These are phyloP conservation scores for Haplographium delicatum DNA, from an alignment of 495 filamentous ascomycete species.

Conservation along the genomic window DNA sequence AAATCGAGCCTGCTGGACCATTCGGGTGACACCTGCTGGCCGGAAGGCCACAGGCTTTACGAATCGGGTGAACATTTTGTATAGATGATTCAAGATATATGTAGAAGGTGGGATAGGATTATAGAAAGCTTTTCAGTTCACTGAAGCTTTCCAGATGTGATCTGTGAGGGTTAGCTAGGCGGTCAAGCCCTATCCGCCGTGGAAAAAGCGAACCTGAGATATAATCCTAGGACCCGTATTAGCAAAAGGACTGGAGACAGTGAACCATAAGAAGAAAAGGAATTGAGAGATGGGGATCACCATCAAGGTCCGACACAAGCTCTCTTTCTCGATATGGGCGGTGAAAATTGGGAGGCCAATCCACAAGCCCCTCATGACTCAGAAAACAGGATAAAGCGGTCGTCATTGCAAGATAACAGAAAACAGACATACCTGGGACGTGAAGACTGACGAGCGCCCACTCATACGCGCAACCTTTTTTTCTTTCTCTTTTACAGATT, in stretches of 20 bases:
- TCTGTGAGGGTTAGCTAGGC: constrained; percentile 47
- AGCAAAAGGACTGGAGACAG: constrained; percentile 12
- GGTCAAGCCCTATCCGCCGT: too few relatives aligned
- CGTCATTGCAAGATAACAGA: constrained; percentile 4
- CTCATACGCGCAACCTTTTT: constrained; percentile 68
- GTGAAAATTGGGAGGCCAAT: background rate
- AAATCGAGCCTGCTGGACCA: constrained; percentile 48
- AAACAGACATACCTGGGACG: constrained; percentile 87
- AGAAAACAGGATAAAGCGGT: constrained; percentile 15
- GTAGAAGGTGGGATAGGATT: constrained; percentile 19
- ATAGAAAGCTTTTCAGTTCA: constrained; percentile 54
- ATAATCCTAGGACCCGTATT: constrained; percentile 68
- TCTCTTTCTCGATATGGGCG: too few relatives aligned
- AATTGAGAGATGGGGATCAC: too few relatives aligned
- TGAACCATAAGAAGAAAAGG: background rate
- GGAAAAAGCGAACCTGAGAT: constrained; percentile 66
- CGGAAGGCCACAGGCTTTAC: constrained; percentile 51
- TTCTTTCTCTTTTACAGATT: constrained; percentile 8
- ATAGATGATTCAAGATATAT: constrained; percentile 28
- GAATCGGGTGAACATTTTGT: constrained; percentile 67
- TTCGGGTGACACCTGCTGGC: constrained; percentile 31
- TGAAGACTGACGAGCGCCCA: constrained; percentile 89
- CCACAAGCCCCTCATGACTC: too few relatives aligned
- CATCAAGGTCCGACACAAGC: too few relatives aligned
- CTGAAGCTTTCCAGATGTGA: constrained; percentile 96